Conservation (phyloP, 495 filamentous ascomycete species). For the Aspergillus kassunensis region DNA sequence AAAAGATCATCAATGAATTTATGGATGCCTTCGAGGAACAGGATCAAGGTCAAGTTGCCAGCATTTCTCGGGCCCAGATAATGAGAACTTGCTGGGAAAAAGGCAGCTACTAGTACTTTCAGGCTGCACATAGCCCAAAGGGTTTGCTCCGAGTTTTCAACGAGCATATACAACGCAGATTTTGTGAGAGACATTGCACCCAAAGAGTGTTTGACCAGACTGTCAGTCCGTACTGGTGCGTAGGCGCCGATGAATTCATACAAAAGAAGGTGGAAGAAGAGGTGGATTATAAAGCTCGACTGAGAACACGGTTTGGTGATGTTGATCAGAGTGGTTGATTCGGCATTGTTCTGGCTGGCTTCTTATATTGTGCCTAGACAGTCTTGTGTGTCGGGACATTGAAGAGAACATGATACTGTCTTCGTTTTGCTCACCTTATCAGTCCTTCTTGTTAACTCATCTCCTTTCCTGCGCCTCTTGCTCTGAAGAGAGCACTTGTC, state of each 20-base stretch:
- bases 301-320: neutral
- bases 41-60: slow-evolving; percentile 6
- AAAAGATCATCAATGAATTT: neutral
- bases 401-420: too few species aligned
- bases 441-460: too few species aligned
- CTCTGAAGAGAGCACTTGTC: too few species aligned
- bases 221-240: neutral
- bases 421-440: too few species aligned
- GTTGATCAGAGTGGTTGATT: too few species aligned
- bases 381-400: too few species aligned
- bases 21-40: slow-evolving; percentile 15
- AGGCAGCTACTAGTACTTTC: slow-evolving; percentile 27
- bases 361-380: too few species aligned
- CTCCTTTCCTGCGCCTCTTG: too few species aligned
- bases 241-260: neutral
- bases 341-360: too few species aligned
- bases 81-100: slow-evolving; percentile 19
- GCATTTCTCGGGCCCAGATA: neutral
- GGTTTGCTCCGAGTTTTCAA: slow-evolving; percentile 18
- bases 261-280: neutral
- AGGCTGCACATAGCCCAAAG: slow-evolving; percentile 16
- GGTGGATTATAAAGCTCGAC: neutral
- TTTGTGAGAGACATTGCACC: neutral
- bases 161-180: slow-evolving; percentile 16
- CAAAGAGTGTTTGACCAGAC: neutral